Evolutionary conservation across 108 stramenopile genomes (phyloP).

Genomic region (Stephanodiscus minutulus): DNA sequence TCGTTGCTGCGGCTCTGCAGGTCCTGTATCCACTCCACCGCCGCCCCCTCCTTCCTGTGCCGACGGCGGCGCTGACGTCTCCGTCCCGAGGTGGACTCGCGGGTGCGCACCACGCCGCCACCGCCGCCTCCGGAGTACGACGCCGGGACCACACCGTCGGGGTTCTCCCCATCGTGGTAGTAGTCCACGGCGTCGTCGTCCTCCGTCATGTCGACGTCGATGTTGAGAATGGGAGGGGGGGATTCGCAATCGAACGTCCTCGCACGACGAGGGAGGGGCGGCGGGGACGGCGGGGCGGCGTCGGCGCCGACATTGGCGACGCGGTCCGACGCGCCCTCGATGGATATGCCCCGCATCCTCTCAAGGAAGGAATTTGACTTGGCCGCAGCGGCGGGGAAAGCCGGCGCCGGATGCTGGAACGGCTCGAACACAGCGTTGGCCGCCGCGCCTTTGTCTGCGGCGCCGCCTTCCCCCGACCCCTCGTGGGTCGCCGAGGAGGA

Average conservation of each 20-base stretch:
- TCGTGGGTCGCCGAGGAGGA: background rate
- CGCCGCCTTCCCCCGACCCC: background rate
- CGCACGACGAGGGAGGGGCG: background rate
- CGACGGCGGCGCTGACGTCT: constrained; percentile 14
- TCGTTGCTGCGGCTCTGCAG: constrained; percentile 19
- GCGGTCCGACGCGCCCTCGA: constrained; percentile 7
- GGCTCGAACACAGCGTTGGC: background rate
- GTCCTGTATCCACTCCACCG: constrained; percentile 41
- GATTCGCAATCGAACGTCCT: constrained; percentile 7
- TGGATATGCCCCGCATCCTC: constrained; percentile 20
- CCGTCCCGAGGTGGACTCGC: constrained; percentile 9
- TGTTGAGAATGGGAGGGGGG: constrained; percentile 16
- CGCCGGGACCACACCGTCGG: background rate
- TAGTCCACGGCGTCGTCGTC: background rate
- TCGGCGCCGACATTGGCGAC: background rate
- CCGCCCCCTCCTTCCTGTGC: constrained; percentile 23
- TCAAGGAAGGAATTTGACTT: constrained; percentile 24
- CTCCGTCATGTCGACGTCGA: constrained; percentile 6
- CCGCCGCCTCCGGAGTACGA: no score
- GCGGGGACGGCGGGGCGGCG: background rate
- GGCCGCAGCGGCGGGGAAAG: background rate
- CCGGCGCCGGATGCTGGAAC: background rate
- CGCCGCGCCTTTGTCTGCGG: background rate
- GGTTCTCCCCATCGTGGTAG: background rate
- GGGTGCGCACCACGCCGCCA: background rate